Base-by-base conservation (phyloP, 2,329 filamentous ascomycete genomes). In the Teratosphaeriaceae sp. region DNA sequence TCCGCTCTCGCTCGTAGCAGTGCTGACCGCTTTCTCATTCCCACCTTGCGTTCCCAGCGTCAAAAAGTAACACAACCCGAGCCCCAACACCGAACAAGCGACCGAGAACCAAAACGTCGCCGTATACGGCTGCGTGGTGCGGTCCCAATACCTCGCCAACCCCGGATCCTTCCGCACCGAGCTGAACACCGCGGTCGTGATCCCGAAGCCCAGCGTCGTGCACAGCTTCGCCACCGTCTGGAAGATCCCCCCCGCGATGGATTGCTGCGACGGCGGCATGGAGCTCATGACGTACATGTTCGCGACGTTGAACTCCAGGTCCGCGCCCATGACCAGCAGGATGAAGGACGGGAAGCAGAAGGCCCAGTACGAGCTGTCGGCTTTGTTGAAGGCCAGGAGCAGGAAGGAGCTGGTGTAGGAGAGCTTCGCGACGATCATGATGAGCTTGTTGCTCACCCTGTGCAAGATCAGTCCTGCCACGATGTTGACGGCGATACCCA, bases 241-340 rank as follows among this genome's bases (percentile, higher is more conserved):
- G 54, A 85, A 79, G 30, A 86, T 77, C 1, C 79, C 80, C 5
- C 81, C 80, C 0, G 80, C 80, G 12, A 84, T 72, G 0, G 77
- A 79, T 52, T 85, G 79, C 50, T 82, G 76, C n/a, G 74, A 67
- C 1, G 67, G 60, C 0, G 79, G 78, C 40, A 85, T 72, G 0
- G 76, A 77, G 3, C 77, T 79, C 70, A 84, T 77, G 42, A 85
- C 80, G 50, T 84, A 85, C 74, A 85, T 81, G 72, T 85, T 85
- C 3, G 77, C 75, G 18, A 85, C 80, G 46, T 84, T 83, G 60
- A 84, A 85, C 45, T 84, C 76, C 24, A 85, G 74, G 55, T 85
- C 82, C 0, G 80, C 80, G 1, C 82, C 82, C 3, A 82, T 65
- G 1, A 84, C 80, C 18, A 74, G 73, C 20, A 85, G 60, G 13